Evolutionary conservation across 257 asterid genomes (phyloP).

Genomic region (Plantago elongata): DNA sequence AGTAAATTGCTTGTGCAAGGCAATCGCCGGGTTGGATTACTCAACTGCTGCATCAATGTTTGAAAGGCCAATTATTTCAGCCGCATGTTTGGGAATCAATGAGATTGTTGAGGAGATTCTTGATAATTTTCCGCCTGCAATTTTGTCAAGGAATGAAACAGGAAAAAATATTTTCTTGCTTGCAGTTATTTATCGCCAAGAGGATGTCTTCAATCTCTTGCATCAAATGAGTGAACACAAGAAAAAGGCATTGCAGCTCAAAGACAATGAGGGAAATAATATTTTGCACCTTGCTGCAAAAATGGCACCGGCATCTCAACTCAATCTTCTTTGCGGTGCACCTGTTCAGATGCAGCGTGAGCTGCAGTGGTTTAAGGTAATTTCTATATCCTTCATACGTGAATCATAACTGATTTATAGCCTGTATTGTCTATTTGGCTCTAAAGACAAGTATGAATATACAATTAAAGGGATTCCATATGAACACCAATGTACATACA

Average conservation of each 20-base stretch:
- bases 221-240: slow-evolving; percentile 34
- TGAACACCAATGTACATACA: neutral
- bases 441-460: neutral
- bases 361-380: slow-evolving; percentile 40
- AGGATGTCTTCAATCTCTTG: slow-evolving; percentile 36
- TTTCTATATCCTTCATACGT: neutral
- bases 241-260: slow-evolving; percentile 24
- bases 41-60: slow-evolving; percentile 31
- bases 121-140: slow-evolving; percentile 33
- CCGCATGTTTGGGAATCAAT: slow-evolving; percentile 32
- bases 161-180: slow-evolving; percentile 32
- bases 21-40: slow-evolving; percentile 24
- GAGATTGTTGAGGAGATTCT: slow-evolving; percentile 43
- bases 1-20: slow-evolving; percentile 30
- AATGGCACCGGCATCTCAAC: slow-evolving; percentile 25
- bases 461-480: neutral
- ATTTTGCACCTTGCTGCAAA: slow-evolving; percentile 41
- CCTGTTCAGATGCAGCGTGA: slow-evolving; percentile 45
- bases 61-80: slow-evolving; percentile 26
- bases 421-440: neutral
- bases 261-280: slow-evolving; percentile 23
- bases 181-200: slow-evolving; percentile 35
- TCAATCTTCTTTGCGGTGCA: slow-evolving; percentile 34
- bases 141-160: slow-evolving; percentile 30
- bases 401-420: neutral